These are phyloP conservation scores for Nicotiana sylvestris DNA, from an alignment of 257 asterid species.

Conservation along the genomic window DNA sequence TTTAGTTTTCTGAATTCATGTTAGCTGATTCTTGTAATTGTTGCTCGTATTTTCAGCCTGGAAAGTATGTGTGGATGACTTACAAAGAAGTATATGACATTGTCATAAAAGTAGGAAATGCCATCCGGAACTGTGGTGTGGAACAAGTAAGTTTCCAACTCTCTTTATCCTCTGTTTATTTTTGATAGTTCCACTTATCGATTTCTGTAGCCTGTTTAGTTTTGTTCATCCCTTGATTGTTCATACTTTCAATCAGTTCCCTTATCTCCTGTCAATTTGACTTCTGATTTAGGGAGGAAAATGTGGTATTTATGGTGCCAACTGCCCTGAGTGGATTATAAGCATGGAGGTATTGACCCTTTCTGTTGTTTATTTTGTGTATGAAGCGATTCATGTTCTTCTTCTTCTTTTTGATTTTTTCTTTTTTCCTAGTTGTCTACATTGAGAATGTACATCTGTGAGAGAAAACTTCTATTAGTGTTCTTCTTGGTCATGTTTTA, in stretches of 20 bases:
- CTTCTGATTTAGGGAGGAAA: constrained; percentile 63
- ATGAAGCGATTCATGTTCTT: no score
- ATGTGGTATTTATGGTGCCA: constrained; percentile 95
- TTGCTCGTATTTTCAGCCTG: constrained; percentile 51
- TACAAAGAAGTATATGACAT: constrained; percentile 75
- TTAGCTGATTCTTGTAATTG: constrained; percentile 13
- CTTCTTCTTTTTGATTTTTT: no score
- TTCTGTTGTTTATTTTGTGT: background rate
- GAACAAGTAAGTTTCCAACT: constrained; percentile 54
- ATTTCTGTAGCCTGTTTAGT: background rate
- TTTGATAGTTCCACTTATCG: background rate
- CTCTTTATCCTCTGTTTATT: background rate
- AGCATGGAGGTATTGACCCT: constrained; percentile 75
- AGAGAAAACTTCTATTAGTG: no score
- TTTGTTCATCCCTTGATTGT: background rate
- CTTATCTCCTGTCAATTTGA: constrained; percentile 19
- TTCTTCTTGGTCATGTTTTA: no score
- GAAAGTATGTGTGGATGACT: constrained; percentile 75
- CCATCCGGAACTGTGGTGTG: constrained; percentile 74
- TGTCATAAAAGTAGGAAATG: constrained; percentile 71
- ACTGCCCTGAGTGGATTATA: constrained; percentile 88
- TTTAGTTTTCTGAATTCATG: background rate
- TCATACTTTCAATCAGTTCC: background rate
- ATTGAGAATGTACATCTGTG: no score
- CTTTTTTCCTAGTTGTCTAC: no score